A percentile compares a stretch with the other conserved stretches of the same genome.
Conservation (phyloP, 2,329 filamentous ascomycete genomes). For the Byssochlamys sp. region DNA sequence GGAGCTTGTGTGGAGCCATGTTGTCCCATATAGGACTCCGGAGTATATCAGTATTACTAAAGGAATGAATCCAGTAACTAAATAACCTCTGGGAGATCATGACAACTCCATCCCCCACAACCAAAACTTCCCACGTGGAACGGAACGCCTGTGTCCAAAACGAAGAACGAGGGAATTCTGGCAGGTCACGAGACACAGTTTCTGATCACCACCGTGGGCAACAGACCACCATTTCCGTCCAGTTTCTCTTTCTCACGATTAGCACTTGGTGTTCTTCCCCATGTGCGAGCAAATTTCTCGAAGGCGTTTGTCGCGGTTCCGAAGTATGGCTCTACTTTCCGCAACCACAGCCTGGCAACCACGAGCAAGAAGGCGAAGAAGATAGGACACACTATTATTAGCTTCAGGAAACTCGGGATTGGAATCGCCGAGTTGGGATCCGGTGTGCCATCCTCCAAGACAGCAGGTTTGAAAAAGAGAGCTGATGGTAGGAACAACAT, state of each 20-base stretch:
- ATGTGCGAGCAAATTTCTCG: conserved; percentile 16
- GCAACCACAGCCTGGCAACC: conserved; percentile 43
- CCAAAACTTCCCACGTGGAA: neutral
- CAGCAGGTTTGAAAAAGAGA: conserved; percentile 9
- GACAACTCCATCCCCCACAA: too few species aligned
- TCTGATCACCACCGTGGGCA: neutral
- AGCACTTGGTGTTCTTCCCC: conserved; percentile 6
- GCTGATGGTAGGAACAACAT: conserved; percentile 44
- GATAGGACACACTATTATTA: conserved; percentile 33
- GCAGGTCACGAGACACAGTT: neutral
- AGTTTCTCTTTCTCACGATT: conserved; percentile 1
- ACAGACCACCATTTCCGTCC: neutral
- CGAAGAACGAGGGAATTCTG: neutral
- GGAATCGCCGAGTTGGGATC: conserved; percentile 21
- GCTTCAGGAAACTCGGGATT: conserved; percentile 28
- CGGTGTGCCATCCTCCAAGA: conserved; percentile 15
- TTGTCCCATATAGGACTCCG: too few species aligned
- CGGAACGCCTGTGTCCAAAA: neutral
- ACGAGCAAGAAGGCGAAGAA: conserved; percentile 43
- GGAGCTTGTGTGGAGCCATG: too few species aligned
- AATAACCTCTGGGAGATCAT: too few species aligned
- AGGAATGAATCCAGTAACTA: too few species aligned
- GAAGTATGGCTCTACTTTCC: conserved; percentile 46
- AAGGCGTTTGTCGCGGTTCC: conserved; percentile 15
- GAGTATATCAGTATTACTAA: too few species aligned